Evolutionary conservation across 2,329 filamentous ascomycete genomes (phyloP).

Genomic region (Colletotrichum musicola): DNA sequence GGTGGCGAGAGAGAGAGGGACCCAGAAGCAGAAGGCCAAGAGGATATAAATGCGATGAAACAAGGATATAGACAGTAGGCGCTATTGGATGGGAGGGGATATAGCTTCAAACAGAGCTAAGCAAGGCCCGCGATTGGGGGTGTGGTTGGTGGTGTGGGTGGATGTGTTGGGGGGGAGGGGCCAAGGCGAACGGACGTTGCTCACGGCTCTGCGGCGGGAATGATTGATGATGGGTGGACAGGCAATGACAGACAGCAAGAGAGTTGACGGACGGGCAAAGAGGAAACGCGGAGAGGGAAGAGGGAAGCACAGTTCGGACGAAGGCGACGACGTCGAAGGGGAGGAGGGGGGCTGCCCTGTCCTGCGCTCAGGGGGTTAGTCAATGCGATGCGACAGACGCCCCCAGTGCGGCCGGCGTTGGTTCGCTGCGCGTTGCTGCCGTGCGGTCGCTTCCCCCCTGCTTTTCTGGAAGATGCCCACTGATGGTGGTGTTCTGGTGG

Average conservation of each 20-base stretch:
- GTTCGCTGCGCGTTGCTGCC: background rate
- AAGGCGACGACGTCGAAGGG: conserved; percentile 12
- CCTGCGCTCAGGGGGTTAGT: conserved; percentile 28
- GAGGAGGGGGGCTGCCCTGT: conserved; percentile 5
- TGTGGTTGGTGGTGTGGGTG: background rate
- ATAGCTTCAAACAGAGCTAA: conserved; percentile 39
- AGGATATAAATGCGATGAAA: conserved; percentile 39
- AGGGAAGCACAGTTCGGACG: conserved; percentile 37
- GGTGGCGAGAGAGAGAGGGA: conserved; percentile 21
- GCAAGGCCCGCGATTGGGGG: conserved; percentile 16
- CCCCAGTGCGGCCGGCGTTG: conserved; percentile 30
- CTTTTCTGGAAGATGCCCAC: conserved; percentile 31
- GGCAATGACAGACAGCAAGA: background rate
- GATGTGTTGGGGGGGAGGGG: conserved; percentile 13
- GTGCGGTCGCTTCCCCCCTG: conserved; percentile 5
- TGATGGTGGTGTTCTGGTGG: conserved; percentile 27
- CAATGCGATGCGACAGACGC: conserved; percentile 38
- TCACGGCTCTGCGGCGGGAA: conserved; percentile 3
- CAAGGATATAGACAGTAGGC: conserved; percentile 29
- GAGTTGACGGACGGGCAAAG: background rate
- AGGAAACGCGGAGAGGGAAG: background rate
- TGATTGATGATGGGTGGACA: background rate
- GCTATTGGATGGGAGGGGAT: conserved; percentile 37
- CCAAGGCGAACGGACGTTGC: conserved; percentile 2
- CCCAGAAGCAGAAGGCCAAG: conserved; percentile 7